A percentile compares a stretch with the other conserved stretches of the same genome.
These are phyloP conservation scores for Rosa rugosa DNA, from an alignment of 306 rosid species.

Conservation along the genomic window DNA sequence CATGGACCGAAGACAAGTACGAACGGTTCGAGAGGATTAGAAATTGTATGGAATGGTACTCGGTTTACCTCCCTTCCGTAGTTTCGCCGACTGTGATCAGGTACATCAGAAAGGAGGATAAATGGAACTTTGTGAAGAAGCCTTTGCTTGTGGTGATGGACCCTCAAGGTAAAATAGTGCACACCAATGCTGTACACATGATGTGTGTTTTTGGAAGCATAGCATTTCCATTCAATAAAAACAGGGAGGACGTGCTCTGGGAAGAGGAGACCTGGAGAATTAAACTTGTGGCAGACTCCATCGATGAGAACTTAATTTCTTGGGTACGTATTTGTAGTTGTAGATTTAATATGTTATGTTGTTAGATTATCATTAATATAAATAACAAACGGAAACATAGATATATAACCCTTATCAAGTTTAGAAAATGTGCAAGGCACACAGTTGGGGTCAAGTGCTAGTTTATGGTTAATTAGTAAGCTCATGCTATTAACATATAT, in stretches of 20 bases:
- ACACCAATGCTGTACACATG: slow-evolving; percentile 63
- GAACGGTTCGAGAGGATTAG: slow-evolving; percentile 26
- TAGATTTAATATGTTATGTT: too few species aligned
- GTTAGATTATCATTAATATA: too few species aligned
- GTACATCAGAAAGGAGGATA: slow-evolving; percentile 47
- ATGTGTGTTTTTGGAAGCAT: slow-evolving; percentile 77
- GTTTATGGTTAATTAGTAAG: too few species aligned
- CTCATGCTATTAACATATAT: too few species aligned
- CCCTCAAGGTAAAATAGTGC: slow-evolving; percentile 48
- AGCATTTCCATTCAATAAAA: slow-evolving; percentile 57
- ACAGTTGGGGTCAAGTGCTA: too few species aligned
- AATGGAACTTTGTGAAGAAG: slow-evolving; percentile 51
- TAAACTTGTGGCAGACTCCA: slow-evolving; percentile 43
- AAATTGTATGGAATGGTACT: slow-evolving; percentile 50
- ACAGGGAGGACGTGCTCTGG: slow-evolving; percentile 58
- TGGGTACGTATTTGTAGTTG: slow-evolving; percentile 45
- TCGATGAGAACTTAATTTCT: slow-evolving; percentile 26
- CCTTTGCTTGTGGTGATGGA: slow-evolving; percentile 59
- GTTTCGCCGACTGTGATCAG: slow-evolving; percentile 38
- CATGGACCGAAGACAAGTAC: slow-evolving; percentile 21
- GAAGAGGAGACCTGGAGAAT: slow-evolving; percentile 52
- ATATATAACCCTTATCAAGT: too few species aligned
- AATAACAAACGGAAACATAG: too few species aligned
- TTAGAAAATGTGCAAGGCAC: too few species aligned
- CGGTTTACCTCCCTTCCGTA: slow-evolving; percentile 42